Evolutionary conservation across 2,329 filamentous ascomycete genomes (phyloP), one percentile per base, ranked within the genome.

Genomic region (Botryotinia calthae): DNA sequence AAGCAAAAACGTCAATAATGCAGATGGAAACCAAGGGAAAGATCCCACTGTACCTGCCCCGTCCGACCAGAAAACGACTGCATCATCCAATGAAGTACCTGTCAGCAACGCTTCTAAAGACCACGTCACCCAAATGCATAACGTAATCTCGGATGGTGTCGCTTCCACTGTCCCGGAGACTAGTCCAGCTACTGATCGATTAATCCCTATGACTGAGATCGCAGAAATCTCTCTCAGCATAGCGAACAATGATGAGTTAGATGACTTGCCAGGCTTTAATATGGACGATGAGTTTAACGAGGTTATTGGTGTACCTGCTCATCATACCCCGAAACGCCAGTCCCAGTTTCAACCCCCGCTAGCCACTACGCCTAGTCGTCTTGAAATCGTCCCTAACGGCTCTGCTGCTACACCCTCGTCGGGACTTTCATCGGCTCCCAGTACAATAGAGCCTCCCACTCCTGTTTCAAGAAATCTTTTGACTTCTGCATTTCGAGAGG

Each of bases 91-190:
- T 59, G 74, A 77, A 64, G 16, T 74, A 28, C 73, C 72, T 14
- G 12, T 58, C 70, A 70, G 73, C 31, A 68, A 62, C 1, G 37
- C 67, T 46, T 8, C 66, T 12, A 70, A 48, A n/a, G 75, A 72
- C 7, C 75, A 73, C 2, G 51, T 62, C 16, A 42, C 63, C 20
- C 63, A 31, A 31, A 76, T 77, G 64, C 28, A 34, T 8, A 28
- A 69, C 25, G 12, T 34, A 10, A 25, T 72, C 20, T 74, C 73
- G 2, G 73, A 77, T 58, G 62, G 56, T 9, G 40, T 64, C 28
- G 75, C 76, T 42, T 71, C 54, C 14, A 78, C 74, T 12, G 70
- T 81, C 18, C 80, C 77, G n/a, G 80, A 81, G 65, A 80, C 79
- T 6, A 80, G 79, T 63, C 80, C 79, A n/a, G 61, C 73, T 9